These are phyloP conservation scores for Clausena lansium DNA, from an alignment of 345 rosid species.

Conservation along the genomic window DNA sequence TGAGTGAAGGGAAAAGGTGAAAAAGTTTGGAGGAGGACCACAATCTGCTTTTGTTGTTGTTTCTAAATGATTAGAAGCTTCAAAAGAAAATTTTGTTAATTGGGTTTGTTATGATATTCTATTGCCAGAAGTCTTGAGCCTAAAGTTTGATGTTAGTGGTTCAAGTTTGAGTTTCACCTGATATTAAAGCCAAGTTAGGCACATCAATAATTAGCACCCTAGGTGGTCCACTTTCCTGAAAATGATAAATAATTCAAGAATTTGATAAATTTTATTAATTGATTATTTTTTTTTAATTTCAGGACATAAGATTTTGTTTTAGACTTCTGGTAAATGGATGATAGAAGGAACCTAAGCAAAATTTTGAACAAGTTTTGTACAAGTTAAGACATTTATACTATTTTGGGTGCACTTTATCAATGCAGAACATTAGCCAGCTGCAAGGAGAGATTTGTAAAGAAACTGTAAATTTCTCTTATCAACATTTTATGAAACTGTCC, in stretches of 20 bases:
- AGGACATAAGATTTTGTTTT: not conserved
- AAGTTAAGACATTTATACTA: not conserved
- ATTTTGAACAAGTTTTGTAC: not conserved
- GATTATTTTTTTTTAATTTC: not conserved
- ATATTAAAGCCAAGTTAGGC: not conserved
- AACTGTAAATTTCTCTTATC: not conserved
- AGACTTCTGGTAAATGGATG: not conserved
- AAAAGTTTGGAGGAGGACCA: slow-evolving; percentile 36
- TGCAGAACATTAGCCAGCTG: not conserved
- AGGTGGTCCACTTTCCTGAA: not conserved
- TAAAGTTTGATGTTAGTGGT: not conserved
- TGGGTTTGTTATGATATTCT: slow-evolving; percentile 11
- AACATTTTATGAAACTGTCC: not conserved
- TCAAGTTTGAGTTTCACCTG: not conserved
- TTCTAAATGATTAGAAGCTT: slow-evolving; percentile 21
- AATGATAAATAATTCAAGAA: not conserved
- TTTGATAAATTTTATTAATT: not conserved
- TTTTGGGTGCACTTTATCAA: not conserved
- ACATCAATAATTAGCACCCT: not conserved
- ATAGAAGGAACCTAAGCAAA: not conserved
- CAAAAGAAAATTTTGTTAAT: not conserved
- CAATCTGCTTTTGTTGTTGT: slow-evolving; percentile 21
- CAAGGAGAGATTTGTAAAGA: not conserved
- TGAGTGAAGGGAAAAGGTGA: slow-evolving; percentile 1
- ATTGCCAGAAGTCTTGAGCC: not conserved